A percentile compares a stretch with the other conserved stretches of the same genome.
phyloP scores from a whole-genome alignment of 306 rosid species.

The Quercus robur region DNA sequence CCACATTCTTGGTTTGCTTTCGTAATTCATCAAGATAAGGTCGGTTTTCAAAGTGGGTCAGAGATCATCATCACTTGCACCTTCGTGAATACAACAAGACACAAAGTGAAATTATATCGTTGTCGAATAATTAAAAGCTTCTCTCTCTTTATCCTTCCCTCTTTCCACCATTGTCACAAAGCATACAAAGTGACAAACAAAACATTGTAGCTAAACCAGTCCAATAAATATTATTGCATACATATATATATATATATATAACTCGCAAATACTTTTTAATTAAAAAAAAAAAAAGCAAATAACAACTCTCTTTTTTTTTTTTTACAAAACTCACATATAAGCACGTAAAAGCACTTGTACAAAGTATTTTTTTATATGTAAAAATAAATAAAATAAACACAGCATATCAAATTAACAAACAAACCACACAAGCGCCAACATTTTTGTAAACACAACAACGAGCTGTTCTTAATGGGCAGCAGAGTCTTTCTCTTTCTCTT shows the following conservation, averaged over 20 bases:
- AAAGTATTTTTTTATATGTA: background rate
- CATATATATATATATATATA: no score
- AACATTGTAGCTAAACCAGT: no score
- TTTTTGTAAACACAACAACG: no score
- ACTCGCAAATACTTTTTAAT: no score
- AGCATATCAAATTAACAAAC: background rate
- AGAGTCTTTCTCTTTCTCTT: slow-evolving; percentile 21
- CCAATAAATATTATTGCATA: no score
- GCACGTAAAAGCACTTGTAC: background rate
- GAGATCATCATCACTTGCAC: background rate
- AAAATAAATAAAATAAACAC: background rate
- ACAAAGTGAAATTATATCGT: background rate
- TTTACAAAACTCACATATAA: background rate
- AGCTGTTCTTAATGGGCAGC: background rate
- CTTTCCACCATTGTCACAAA: no score
- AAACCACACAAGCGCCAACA: background rate
- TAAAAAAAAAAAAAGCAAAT: background rate
- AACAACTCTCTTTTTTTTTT: background rate
- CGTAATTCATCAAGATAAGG: background rate
- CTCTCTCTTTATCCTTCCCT: no score
- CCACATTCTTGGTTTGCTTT: background rate
- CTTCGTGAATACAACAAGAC: background rate
- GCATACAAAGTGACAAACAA: no score
- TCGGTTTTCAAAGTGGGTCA: background rate
- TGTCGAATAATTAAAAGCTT: background rate